Percentiles rank a stretch among this genome's conserved stretches.
Evolutionary conservation across 805 yeast species (phyloP).

Genomic region (Candida silvicultrix): DNA sequence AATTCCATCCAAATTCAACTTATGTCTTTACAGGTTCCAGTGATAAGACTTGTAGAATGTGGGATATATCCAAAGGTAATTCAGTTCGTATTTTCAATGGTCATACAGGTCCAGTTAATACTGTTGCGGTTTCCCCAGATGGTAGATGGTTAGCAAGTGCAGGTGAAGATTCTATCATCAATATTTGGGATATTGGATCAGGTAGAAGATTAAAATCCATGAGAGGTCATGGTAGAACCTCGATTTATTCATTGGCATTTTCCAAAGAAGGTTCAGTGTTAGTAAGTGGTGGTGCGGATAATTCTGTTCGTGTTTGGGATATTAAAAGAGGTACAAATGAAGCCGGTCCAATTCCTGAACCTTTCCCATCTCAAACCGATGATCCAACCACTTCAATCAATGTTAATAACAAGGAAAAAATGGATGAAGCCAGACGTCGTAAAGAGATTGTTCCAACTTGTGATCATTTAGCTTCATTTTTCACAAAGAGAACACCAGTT

Average conservation of each 20-base stretch:
- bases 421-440: slow-evolving; percentile 45
- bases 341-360: slow-evolving; percentile 72
- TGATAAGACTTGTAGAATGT: slow-evolving; percentile 95
- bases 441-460: slow-evolving; percentile 73
- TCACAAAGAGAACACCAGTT: slow-evolving; percentile 91
- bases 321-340: slow-evolving; percentile 79
- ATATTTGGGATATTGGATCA: slow-evolving; percentile 90
- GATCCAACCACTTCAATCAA: slow-evolving; percentile 25
- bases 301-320: slow-evolving; percentile 95
- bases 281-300: slow-evolving; percentile 90
- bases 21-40: slow-evolving; percentile 93
- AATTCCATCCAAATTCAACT: slow-evolving; percentile 94
- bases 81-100: slow-evolving; percentile 91
- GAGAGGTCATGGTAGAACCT: slow-evolving; percentile 90
- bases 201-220: slow-evolving; percentile 84
- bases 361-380: slow-evolving; percentile 37
- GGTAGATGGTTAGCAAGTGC: slow-evolving; percentile 96
- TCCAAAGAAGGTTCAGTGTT: slow-evolving; percentile 84
- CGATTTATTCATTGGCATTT: slow-evolving; percentile 79
- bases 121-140: slow-evolving; percentile 89
- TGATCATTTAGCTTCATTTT: slow-evolving; percentile 90
- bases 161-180: slow-evolving; percentile 85
- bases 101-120: slow-evolving; percentile 82
- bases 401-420: slow-evolving; percentile 26
- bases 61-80: slow-evolving; percentile 90